Conservation (phyloP, 371 early-diverging fungal genomes). For the Rhizomucor pusillus region DNA sequence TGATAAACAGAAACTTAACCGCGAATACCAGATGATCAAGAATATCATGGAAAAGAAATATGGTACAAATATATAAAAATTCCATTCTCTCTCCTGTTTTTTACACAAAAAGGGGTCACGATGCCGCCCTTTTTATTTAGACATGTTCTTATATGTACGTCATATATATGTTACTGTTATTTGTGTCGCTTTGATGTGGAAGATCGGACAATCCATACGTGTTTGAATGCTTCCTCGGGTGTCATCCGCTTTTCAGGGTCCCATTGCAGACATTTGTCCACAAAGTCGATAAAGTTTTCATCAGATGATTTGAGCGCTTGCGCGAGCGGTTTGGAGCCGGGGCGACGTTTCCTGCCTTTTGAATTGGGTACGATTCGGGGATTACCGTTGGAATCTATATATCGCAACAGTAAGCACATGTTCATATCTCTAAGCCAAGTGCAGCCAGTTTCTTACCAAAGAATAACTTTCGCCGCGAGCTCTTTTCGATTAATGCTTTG, state of each 20-base stretch:
- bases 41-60: slow-evolving; percentile 67
- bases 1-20: slow-evolving; percentile 61
- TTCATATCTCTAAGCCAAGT: too few relatives aligned
- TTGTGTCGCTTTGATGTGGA: slow-evolving; percentile 5
- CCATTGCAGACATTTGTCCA: slow-evolving; percentile 80
- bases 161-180: background rate
- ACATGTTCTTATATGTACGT: too few relatives aligned
- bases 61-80: too few relatives aligned
- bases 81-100: too few relatives aligned
- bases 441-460: slow-evolving; percentile 64
- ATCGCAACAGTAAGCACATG: background rate
- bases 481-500: slow-evolving; percentile 69
- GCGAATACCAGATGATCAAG: slow-evolving; percentile 69
- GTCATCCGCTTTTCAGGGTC: slow-evolving; percentile 83
- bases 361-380: slow-evolving; percentile 75
- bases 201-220: slow-evolving; percentile 62
- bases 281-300: slow-evolving; percentile 78
- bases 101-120: too few relatives aligned
- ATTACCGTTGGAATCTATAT: slow-evolving; percentile 57
- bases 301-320: slow-evolving; percentile 71
- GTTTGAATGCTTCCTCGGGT: slow-evolving; percentile 76
- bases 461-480: slow-evolving; percentile 78
- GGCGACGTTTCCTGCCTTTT: slow-evolving; percentile 81
- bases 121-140: too few relatives aligned
- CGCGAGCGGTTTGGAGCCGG: slow-evolving; percentile 69